Conservation (phyloP, 1,139 yeast species). For the Torulaspora globosa region DNA sequence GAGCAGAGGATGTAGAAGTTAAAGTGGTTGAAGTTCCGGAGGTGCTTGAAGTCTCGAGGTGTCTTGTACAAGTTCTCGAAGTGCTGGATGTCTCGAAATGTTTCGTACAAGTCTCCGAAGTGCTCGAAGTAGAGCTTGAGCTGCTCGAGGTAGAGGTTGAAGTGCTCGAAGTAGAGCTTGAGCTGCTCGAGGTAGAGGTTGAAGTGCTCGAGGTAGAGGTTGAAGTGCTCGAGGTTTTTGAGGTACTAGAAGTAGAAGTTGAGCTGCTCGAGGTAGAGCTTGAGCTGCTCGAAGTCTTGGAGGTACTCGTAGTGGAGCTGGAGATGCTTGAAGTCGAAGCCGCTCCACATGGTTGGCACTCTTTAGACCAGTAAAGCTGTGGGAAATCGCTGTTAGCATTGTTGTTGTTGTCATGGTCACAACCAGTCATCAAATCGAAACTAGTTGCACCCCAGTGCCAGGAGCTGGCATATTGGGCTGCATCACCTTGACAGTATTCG, state of each 20-base stretch:
- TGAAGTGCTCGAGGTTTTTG: neutral
- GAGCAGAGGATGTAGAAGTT: neutral
- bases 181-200: neutral
- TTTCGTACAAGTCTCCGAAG: no score
- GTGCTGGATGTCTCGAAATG: no score
- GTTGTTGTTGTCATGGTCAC: conserved; percentile 31
- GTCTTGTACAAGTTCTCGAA: no score
- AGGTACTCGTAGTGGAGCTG: neutral
- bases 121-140: neutral
- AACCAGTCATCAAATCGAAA: conserved; percentile 33
- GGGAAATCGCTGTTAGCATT: conserved; percentile 32
- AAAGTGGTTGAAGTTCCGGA: no score
- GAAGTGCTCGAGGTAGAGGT: neutral
- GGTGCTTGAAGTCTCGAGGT: no score
- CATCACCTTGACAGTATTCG: conserved; percentile 28
- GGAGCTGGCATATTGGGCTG: conserved; percentile 13
- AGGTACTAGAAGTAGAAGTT: no score
- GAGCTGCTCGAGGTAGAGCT: neutral
- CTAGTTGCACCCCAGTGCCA: conserved; percentile 26
- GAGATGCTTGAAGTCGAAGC: neutral
- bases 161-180: neutral
- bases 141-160: neutral
- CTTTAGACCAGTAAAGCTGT: conserved; percentile 29
- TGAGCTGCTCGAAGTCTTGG: neutral
- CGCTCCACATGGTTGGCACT: neutral